phyloP scores from a whole-genome alignment of 148 eudicot genomes.

The Limonium bicolor region DNA sequence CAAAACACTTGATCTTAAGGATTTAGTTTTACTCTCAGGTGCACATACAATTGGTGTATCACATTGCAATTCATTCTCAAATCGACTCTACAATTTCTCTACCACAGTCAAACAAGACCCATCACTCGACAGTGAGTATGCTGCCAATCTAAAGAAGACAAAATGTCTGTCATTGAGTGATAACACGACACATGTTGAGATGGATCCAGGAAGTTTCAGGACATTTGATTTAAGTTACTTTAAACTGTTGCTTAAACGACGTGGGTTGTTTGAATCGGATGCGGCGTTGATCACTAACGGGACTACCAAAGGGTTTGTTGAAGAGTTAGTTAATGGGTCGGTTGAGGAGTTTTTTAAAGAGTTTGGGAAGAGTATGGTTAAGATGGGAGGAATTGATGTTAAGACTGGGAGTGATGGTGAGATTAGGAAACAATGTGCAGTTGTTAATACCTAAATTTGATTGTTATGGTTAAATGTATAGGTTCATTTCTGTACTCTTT shows the following conservation, averaged over 20 bases:
- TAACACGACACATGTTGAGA: conserved; percentile 46
- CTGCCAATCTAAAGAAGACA: conserved; percentile 34
- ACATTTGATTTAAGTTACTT: conserved; percentile 75
- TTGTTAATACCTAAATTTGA: conserved; percentile 21
- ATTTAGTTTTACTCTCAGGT: conserved; percentile 39
- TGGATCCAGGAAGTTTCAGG: conserved; percentile 77
- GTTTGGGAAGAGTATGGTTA: conserved; percentile 55
- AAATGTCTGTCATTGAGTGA: conserved; percentile 38
- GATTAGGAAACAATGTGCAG: conserved; percentile 56
- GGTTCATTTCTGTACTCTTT: no score
- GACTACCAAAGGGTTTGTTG: conserved; percentile 16
- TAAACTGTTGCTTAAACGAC: conserved; percentile 33
- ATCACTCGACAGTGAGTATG: conserved; percentile 57
- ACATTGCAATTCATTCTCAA: conserved; percentile 34
- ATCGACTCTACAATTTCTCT: conserved; percentile 38
- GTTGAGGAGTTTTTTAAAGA: conserved; percentile 27
- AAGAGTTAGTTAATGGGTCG: conserved; percentile 34
- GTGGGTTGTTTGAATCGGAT: conserved; percentile 70
- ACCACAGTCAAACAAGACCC: conserved; percentile 30
- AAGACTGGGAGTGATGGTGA: conserved; percentile 55
- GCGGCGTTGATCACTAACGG: conserved; percentile 41
- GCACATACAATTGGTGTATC: conserved; percentile 57
- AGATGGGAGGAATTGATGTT: conserved; percentile 46
- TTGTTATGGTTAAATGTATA: no score
- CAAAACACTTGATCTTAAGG: conserved; percentile 28